Base-by-base conservation (phyloP, 2,329 filamentous ascomycete genomes). In the Cercospora citrullina region DNA sequence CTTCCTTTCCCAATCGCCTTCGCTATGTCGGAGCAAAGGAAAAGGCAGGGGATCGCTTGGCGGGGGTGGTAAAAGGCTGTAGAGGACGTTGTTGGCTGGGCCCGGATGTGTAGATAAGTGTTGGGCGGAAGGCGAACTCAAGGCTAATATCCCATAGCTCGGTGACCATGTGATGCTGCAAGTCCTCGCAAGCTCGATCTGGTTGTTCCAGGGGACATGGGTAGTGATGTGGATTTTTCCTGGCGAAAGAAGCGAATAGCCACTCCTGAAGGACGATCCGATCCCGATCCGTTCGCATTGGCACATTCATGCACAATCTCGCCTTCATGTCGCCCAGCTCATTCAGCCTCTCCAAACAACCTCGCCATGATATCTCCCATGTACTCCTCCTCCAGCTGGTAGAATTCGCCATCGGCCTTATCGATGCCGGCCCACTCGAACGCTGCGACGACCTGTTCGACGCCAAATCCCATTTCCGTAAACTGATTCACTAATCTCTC, bases 351-450 rank as follows among this genome's bases (percentile, higher is more conserved):
- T 42, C 91, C 91, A 36, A 97, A 88, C 6, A 98, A 86, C 67
- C 91, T 86, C 18, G 93, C 92, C 0, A 92, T 96, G 70, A 98
- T 90, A 73, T 97, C 93, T 3, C 92, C 93, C 87, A 96, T 92
- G 73, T 93, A 94, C 1, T 90, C 93, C 75, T 95, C 91, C 76
- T 96, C 92, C n/a, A 97, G 83, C 74, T 92, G 89, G 78, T 96
- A 95, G 77, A 95, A 91, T 72, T 90, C 84, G 0, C 93, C 93
- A 28, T 86, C 87, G 73, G 90, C 92, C 18, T 87, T 87, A 70
- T 94, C 91, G 72, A 97, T 94, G 5, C 92, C 91, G 7, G 95
- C 89, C 69, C 87, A 91, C 63, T 90, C 85, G 65, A 97, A 96
- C 0, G 93, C 92, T 9, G 90, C 87, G 0, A 97, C 93, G 1